Evolutionary conservation across 495 filamentous ascomycete genomes (phyloP), one percentile per base, ranked within the genome.

Genomic region (Penicillium goetzii): DNA sequence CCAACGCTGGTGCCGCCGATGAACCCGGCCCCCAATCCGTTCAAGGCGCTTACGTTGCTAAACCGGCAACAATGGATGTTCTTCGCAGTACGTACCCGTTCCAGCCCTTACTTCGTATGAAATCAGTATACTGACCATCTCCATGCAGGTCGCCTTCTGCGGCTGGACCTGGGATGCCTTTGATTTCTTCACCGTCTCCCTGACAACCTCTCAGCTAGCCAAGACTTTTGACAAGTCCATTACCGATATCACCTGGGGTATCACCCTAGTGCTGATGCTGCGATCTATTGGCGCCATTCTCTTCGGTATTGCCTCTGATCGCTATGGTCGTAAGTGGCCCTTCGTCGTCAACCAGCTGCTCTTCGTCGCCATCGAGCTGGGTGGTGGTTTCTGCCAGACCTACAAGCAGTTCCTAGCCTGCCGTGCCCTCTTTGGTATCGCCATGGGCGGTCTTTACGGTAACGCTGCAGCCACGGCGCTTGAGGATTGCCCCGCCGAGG

Each of bases 251-350:
- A 93, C 92, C 26, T 96, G 92, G 92, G 92, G 92, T 25, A 96
- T 96, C 59, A 96, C 92, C 0, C 85, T 88, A 62, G 90, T 91
- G 70, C 88, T 93, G 76, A 97, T 92, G 71, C 86, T 91, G 77
- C 90, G 92, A 74, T 96, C 91, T 2, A 85, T 90, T 78, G 92
- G 90, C 56, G 93, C 90, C 25, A 96, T 92, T 85, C 96, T 91
- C 0, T 96, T 96, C 67, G 92, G 92, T 61, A 84, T 96, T 50
- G 89, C 90, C 0, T 80, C 90, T 1, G 92, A 96, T 81, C 84
- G 92, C 34, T 96, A 88, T 70, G 92, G 92, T 36, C 83, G 92
- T 17, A 96, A 93, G 74, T 95, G 92, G 92, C 92, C 92, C 1
- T 96, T 95, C 63, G 78, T 95, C 36, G 77, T 92, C 59, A 95